These are phyloP conservation scores for Malus hybrid DNA, from an alignment of 331 rosid genomes.

Conservation along the genomic window DNA sequence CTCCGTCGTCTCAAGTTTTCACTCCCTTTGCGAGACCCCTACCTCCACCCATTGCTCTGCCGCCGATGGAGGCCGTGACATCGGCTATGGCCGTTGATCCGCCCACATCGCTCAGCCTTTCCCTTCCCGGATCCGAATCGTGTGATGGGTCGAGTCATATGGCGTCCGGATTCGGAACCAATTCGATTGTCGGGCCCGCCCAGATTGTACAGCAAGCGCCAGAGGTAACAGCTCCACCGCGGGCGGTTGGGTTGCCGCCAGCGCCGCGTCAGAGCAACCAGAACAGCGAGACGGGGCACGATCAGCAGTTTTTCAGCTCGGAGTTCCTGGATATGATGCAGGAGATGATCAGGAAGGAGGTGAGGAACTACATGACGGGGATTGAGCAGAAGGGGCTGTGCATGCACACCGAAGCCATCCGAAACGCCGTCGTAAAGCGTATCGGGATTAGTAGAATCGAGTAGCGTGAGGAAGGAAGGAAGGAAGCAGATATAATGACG, in stretches of 20 bases:
- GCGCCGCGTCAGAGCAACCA: background rate
- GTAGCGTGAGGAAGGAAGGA: background rate
- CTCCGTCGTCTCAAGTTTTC: too few relatives aligned
- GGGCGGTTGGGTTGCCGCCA: background rate
- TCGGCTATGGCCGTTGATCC: slow-evolving; percentile 39
- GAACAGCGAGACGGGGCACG: slow-evolving; percentile 19
- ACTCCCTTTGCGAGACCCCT: background rate
- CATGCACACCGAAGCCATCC: slow-evolving; percentile 44
- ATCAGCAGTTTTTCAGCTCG: slow-evolving; percentile 38
- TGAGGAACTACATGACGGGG: slow-evolving; percentile 65
- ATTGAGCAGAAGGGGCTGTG: slow-evolving; percentile 43
- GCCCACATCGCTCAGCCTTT: slow-evolving; percentile 51
- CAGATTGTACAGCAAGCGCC: background rate
- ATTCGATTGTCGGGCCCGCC: background rate
- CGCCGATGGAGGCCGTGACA: slow-evolving; percentile 9
- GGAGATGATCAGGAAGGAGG: slow-evolving; percentile 71
- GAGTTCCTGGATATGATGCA: slow-evolving; percentile 22
- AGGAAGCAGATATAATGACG: background rate
- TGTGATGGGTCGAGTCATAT: slow-evolving; percentile 13
- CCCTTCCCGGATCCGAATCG: slow-evolving; percentile 51
- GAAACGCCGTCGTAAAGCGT: slow-evolving; percentile 48
- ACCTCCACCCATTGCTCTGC: background rate
- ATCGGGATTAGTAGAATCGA: slow-evolving; percentile 49
- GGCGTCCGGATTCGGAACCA: slow-evolving; percentile 13
- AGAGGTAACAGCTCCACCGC: background rate